Percentiles rank a stretch among this genome's conserved stretches.
Conservation (phyloP, 1,284 basidiomycete genomes). For the Amylostereum areolatum region DNA sequence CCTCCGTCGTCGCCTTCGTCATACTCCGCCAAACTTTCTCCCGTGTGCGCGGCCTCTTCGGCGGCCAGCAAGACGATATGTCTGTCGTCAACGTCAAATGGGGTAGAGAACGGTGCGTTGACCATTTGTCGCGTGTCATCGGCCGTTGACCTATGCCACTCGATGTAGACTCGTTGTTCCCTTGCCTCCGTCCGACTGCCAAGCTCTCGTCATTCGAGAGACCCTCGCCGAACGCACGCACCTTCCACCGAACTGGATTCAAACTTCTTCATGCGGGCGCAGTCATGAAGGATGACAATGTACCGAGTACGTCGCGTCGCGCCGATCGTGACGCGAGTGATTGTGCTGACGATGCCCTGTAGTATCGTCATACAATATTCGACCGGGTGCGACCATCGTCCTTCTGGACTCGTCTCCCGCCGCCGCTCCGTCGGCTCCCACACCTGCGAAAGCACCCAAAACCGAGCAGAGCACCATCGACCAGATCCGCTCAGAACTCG, state of each 20-base stretch:
- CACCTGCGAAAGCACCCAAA: slow-evolving; percentile 37
- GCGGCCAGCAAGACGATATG: slow-evolving; percentile 31
- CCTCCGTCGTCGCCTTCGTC: slow-evolving; percentile 22
- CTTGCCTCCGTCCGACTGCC: slow-evolving; percentile 46
- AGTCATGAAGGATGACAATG: slow-evolving; percentile 72
- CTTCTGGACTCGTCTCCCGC: slow-evolving; percentile 42
- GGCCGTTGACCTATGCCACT: not conserved
- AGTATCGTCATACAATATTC: slow-evolving; percentile 65
- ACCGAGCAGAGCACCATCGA: slow-evolving; percentile 31
- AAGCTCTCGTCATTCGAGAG: slow-evolving; percentile 43
- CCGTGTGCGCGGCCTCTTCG: slow-evolving; percentile 20
- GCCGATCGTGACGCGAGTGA: slow-evolving; percentile 6
- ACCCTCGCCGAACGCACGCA: slow-evolving; percentile 61
- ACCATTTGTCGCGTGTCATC: slow-evolving; percentile 6
- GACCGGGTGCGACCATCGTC: slow-evolving; percentile 53
- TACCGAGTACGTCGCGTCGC: slow-evolving; percentile 43
- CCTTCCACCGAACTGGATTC: slow-evolving; percentile 54
- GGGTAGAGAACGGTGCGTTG: slow-evolving; percentile 47
- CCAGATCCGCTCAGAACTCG: slow-evolving; percentile 56
- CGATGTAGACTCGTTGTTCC: slow-evolving; percentile 44
- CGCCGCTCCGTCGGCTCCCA: slow-evolving; percentile 22
- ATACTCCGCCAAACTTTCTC: slow-evolving; percentile 26
- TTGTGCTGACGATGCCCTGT: slow-evolving; percentile 9
- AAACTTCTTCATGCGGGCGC: slow-evolving; percentile 76
- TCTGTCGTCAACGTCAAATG: slow-evolving; percentile 44